A percentile compares a stretch with the other conserved stretches of the same genome.
Evolutionary conservation across 1,139 yeast genomes (phyloP).

Genomic region (Sugiyamaella neomexicana): DNA sequence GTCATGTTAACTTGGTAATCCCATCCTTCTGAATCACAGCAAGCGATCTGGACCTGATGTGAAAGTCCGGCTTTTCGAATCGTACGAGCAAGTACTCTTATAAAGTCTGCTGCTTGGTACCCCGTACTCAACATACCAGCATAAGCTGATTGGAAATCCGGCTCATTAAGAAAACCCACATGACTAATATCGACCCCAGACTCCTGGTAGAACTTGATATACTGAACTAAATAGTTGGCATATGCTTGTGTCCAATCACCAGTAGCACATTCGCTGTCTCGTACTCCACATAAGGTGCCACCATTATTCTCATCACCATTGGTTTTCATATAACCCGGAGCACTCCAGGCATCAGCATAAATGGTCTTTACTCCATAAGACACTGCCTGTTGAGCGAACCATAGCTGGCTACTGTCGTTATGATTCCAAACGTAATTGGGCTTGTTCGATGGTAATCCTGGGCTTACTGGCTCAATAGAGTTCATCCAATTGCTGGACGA

Average conservation of each 20-base stretch:
- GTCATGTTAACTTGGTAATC: conserved; percentile 17
- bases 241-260: conserved; percentile 20
- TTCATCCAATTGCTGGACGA: conserved; percentile 13
- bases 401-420: conserved; percentile 15
- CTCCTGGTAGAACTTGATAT: conserved; percentile 14
- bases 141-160: conserved; percentile 11
- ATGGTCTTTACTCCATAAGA: conserved; percentile 12
- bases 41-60: conserved; percentile 13
- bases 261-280: conserved; percentile 13
- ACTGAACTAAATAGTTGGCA: conserved; percentile 19
- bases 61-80: conserved; percentile 15
- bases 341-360: conserved; percentile 27
- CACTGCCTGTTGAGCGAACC: conserved; percentile 18
- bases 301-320: conserved; percentile 18
- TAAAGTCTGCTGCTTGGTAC: conserved; percentile 17
- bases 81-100: conserved; percentile 12
- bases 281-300: conserved; percentile 18
- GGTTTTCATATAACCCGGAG: conserved; percentile 27
- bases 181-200: conserved; percentile 16
- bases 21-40: conserved; percentile 20
- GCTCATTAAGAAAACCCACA: conserved; percentile 17
- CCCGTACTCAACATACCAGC: conserved; percentile 17
- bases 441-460: conserved; percentile 9
- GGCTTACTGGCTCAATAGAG: conserved; percentile 18
- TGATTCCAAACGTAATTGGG: conserved; percentile 16